Evolutionary conservation across 495 filamentous ascomycete genomes (phyloP).

Genomic region (Aspergillus steynii): DNA sequence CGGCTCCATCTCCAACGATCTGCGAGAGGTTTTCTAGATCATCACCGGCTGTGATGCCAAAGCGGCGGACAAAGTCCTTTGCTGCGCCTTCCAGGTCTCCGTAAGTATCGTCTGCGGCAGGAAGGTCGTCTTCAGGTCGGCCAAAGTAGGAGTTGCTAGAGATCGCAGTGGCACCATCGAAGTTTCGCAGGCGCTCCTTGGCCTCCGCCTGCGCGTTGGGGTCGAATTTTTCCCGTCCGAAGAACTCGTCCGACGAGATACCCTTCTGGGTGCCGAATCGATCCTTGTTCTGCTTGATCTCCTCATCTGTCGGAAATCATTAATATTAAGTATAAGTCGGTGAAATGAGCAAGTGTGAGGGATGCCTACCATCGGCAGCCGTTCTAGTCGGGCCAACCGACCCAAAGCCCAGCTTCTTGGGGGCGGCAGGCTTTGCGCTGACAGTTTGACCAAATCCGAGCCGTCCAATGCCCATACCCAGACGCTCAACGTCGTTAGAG

Average conservation of each 20-base stretch:
- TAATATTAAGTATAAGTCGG: neutral
- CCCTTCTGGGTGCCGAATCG: slow-evolving; percentile 87
- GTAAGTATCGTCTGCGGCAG: slow-evolving; percentile 64
- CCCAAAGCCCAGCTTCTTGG: slow-evolving; percentile 86
- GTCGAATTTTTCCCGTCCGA: slow-evolving; percentile 86
- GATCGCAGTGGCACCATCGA: slow-evolving; percentile 89
- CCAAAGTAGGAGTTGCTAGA: slow-evolving; percentile 97
- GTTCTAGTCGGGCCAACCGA: slow-evolving; percentile 68
- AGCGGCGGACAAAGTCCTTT: slow-evolving; percentile 90
- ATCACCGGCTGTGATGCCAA: slow-evolving; percentile 92
- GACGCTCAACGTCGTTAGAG: slow-evolving; percentile 78
- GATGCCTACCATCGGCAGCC: slow-evolving; percentile 64
- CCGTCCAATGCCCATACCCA: slow-evolving; percentile 86
- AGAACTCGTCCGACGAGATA: slow-evolving; percentile 98
- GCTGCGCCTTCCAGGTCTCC: slow-evolving; percentile 89
- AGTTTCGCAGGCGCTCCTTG: slow-evolving; percentile 80
- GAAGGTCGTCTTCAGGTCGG: slow-evolving; percentile 70
- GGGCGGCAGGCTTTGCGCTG: slow-evolving; percentile 59
- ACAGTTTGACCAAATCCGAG: slow-evolving; percentile 91
- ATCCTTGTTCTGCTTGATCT: slow-evolving; percentile 35
- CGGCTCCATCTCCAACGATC: slow-evolving; percentile 81
- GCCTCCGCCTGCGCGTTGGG: slow-evolving; percentile 79
- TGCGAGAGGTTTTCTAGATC: slow-evolving; percentile 87
- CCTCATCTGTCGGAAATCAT: slow-evolving; percentile 31
- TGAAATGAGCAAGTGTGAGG: slow-evolving; percentile 1